Base-by-base conservation (phyloP, 1,284 basidiomycete genomes). In the Apiotrichum brassicae region DNA sequence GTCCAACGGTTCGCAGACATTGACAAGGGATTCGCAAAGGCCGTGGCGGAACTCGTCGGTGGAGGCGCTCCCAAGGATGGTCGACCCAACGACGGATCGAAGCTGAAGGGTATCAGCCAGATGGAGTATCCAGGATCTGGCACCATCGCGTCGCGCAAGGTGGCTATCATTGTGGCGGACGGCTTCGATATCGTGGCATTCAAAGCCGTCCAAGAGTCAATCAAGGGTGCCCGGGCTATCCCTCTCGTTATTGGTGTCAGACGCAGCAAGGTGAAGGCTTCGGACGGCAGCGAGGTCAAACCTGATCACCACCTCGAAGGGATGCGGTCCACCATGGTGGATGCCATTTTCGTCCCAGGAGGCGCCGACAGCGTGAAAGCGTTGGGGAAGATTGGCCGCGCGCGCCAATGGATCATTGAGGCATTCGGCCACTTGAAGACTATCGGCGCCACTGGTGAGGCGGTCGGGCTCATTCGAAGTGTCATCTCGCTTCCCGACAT, bases 361-460 rank as follows among this genome's bases (percentile, higher is more conserved):
- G 85, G 85, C 30, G 46, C 60, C 4, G 61, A 59, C 1, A 65
- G 76, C 28, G 75, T 87, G 23, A 71, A 65, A 58, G 49, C 50
- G 25, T 19, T 36, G 18, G 7, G n/a, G 6, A 19, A 18, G n/a
- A 42, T 9, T 13, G 71, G 71, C 19, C 63, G 71, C 53, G 37
- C 69, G 12, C 59, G 66, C 47, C 68, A 88, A 62, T 87, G 83
- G 77, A 77, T 84, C 2, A 77, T 83, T 35, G 86, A 89, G 70
- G 81, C 85, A 1, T 88, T 85, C 70, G 84, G 84, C 22, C 86
- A 88, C 66, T 81, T 81, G 68, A 87, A 88, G 71, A 64, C 82
- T 12, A 85, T 88, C 44, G 83, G 81, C n/a, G 85, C 82, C 6
- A 76, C 83, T 33, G 86, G 85, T 33, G 68, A 70, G 42, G 66